These are phyloP conservation scores for Boletus reticulatus DNA, from an alignment of 768 basidiomycete species.

Conservation along the genomic window DNA sequence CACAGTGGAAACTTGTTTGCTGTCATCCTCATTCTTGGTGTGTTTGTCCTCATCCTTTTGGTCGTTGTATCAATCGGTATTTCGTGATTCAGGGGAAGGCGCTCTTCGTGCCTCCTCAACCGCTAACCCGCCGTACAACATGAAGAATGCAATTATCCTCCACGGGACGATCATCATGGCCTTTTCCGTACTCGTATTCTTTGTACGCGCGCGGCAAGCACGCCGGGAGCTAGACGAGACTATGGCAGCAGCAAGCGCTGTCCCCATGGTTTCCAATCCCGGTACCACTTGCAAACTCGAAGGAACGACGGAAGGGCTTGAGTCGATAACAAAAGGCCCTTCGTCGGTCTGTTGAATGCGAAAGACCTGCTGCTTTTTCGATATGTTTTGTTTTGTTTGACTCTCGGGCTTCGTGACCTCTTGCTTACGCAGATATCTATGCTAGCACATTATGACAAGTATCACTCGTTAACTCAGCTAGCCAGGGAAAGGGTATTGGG, in stretches of 20 bases:
- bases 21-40: conserved; percentile 63
- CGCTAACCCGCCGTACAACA: conserved; percentile 71
- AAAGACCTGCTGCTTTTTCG: too few species aligned
- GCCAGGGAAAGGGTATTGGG: too few species aligned
- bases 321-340: not conserved
- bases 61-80: not conserved
- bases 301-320: not conserved
- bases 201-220: conserved; percentile 58
- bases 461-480: too few species aligned
- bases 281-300: not conserved
- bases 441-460: too few species aligned
- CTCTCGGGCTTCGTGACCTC: too few species aligned
- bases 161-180: conserved; percentile 51
- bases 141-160: conserved; percentile 67
- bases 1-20: conserved; percentile 62
- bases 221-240: conserved; percentile 62
- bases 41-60: conserved; percentile 19
- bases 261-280: not conserved
- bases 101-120: conserved; percentile 61
- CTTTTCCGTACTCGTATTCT: conserved; percentile 42
- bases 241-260: conserved; percentile 29
- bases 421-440: too few species aligned
- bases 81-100: conserved; percentile 46
- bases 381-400: too few species aligned
- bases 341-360: too few species aligned